Evolutionary conservation across 495 filamentous ascomycete genomes (phyloP), one percentile per base, ranked within the genome.

Genomic region (Durotheca rogersii): DNA sequence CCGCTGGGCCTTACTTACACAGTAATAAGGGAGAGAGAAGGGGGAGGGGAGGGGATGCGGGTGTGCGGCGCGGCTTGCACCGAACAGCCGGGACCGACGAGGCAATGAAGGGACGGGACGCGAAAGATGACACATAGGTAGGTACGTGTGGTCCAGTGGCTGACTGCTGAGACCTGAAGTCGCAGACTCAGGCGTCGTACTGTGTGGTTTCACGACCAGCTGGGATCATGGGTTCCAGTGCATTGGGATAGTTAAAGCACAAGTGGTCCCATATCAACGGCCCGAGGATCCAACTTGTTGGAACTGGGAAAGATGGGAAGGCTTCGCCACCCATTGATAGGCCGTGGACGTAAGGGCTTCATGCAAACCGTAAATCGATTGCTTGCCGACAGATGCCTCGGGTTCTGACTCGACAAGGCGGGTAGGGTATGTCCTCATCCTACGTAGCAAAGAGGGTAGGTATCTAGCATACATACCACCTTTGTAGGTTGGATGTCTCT

Each of bases 131-230:
- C 56, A 59, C 50, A 59, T 50, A 48, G 35, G 23, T 35, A 45
- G 32, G 15, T 17, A n/a, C n/a, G n/a, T 19, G 44, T 25, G 45
- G 31, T 31, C 49, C 41, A 48, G 44, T 52, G 55, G 49, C 49
- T 58, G 49, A 58, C 30, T 41, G 41, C 56, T 41, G 46, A 54
- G 37, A 21, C 16, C 34, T 51, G 35, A 58, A 40, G 50, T 46
- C 41, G 43, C 48, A 58, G 43, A 53, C 29, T 41, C 45, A 48
- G 18, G 48, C 16, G 49, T 58, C 19, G 46, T 54, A 59, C 56
- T 46, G 56, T 59, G 50, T 59, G 56, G 56, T 59, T 59, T 59
- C 56, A 59, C 56, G 56, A 51, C 50, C 56, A 59, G 46, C 50
- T 50, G 46, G 56, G 56, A 54, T 59, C 45, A 36, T 59, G 50